A percentile compares a stretch with the other conserved stretches of the same genome.
phyloP scores from a whole-genome alignment of 768 basidiomycete genomes.

The Lactarius tabidus region DNA sequence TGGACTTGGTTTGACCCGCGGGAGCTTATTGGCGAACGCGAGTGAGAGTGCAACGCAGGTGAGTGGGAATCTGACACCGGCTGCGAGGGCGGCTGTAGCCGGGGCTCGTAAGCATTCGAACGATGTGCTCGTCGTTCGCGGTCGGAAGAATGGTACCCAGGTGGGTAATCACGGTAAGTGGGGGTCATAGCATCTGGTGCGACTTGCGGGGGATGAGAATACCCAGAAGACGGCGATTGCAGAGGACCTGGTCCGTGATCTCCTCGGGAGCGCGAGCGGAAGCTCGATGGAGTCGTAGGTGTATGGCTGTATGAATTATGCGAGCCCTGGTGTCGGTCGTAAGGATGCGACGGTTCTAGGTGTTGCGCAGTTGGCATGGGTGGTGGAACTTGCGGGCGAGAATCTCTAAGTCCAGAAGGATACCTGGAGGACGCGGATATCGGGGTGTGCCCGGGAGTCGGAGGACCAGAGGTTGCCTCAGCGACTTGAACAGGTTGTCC shows the following conservation, averaged over 20 bases:
- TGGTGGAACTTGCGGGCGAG: slow-evolving; percentile 28
- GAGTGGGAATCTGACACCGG: slow-evolving; percentile 20
- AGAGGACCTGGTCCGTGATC: slow-evolving; percentile 21
- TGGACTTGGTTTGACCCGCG: slow-evolving; percentile 42
- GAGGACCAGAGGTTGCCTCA: slow-evolving; percentile 38
- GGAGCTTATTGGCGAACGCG: slow-evolving; percentile 38
- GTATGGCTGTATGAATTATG: slow-evolving; percentile 15
- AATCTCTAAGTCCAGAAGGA: slow-evolving; percentile 30
- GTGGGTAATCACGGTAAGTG: slow-evolving; percentile 20
- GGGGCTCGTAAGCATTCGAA: slow-evolving; percentile 9
- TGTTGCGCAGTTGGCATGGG: slow-evolving; percentile 28
- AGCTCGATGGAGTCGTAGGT: slow-evolving; percentile 5
- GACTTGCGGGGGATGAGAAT: slow-evolving; percentile 21
- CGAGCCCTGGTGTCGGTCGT: slow-evolving; percentile 18
- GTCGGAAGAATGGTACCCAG: slow-evolving; percentile 13
- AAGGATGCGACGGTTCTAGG: slow-evolving; percentile 14
- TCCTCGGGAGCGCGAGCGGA: slow-evolving; percentile 19
- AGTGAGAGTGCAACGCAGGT: slow-evolving; percentile 43
- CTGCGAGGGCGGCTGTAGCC: slow-evolving; percentile 14
- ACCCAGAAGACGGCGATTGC: slow-evolving; percentile 22
- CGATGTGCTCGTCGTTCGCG: slow-evolving; percentile 19
- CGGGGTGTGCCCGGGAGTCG: slow-evolving; percentile 21
- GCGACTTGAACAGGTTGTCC: slow-evolving; percentile 46
- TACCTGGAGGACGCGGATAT: slow-evolving; percentile 22
- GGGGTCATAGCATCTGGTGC: slow-evolving; percentile 24